Conservation (phyloP, 345 rosid genomes). For the Syzygium aqueum region DNA sequence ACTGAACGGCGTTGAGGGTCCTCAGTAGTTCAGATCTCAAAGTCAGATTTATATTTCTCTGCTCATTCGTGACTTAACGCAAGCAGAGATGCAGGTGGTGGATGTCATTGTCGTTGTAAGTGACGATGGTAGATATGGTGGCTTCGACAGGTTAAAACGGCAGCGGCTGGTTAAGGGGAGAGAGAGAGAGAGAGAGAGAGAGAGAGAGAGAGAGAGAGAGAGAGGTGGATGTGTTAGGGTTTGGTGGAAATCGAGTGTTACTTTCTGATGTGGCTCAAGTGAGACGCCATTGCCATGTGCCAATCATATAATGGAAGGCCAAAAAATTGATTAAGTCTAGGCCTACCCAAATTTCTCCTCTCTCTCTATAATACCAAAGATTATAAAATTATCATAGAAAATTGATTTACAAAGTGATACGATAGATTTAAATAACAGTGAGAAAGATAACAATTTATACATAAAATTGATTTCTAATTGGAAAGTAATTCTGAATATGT, state of each 20-base stretch:
- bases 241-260: background rate
- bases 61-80: background rate
- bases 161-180: background rate
- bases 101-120: background rate
- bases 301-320: background rate
- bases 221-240: background rate
- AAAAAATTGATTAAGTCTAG: background rate
- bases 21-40: too few relatives aligned
- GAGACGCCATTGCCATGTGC: background rate
- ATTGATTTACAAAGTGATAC: background rate
- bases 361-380: background rate
- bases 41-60: background rate
- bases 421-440: background rate
- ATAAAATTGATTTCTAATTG: background rate
- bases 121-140: background rate
- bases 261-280: background rate
- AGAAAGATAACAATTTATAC: background rate
- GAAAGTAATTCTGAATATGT: background rate
- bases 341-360: background rate
- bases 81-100: background rate
- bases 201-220: background rate
- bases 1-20: too few relatives aligned
- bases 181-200: background rate
- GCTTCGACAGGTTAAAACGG: background rate
- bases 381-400: background rate